Evolutionary conservation across 176 grass and related monocot species (phyloP), one percentile per base, ranked within the genome.

Genomic region (Zea mays): DNA sequence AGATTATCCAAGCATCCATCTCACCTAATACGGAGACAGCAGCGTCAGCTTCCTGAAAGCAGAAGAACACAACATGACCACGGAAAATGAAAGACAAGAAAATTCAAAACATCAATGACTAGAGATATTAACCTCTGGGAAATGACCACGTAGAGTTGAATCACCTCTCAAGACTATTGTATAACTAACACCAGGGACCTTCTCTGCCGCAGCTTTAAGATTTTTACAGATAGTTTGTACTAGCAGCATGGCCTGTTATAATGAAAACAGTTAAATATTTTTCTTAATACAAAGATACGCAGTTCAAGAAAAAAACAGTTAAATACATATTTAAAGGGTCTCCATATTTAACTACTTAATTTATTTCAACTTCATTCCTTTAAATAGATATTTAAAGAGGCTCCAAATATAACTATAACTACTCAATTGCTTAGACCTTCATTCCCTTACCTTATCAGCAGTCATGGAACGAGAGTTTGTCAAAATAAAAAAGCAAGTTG

Each of bases 1-100:
- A 97, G 64, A 97, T 97, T 81, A 97, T 97, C 89, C 94, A 97
- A 82, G 94, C 94, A 88, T 97, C 94, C 86, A 97, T 97, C 82
- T 97, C 94, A 21, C 94, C 94, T 81, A 97, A 85, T 84, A 97
- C 82, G 60, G 94, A 97, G 60, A 93, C 84, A 85, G 81, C 91
- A 47, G 94, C 88, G 82, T 97, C 88, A 64, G 91, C 88, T 97
- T 97, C 94, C 94, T 97, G 81, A 72, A 90, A 85, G 73, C 62
- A 81, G 13, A 81, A 85, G 40, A 72, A 50, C 37, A 69, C 6
- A 38, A 20, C 35, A 67, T 79, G 43, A 85, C 75, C 47, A 80
- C 11, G 43, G 37, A 79, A 85, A 84, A 65, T 69, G 67, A 27
- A 87, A 15, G 57, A 45, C 17, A 69, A 80, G 62, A 66, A 46